A percentile compares a stretch with the other conserved stretches of the same genome.
Conservation (phyloP, 148 eudicot genomes). For the Rhododendron griersonianum region DNA sequence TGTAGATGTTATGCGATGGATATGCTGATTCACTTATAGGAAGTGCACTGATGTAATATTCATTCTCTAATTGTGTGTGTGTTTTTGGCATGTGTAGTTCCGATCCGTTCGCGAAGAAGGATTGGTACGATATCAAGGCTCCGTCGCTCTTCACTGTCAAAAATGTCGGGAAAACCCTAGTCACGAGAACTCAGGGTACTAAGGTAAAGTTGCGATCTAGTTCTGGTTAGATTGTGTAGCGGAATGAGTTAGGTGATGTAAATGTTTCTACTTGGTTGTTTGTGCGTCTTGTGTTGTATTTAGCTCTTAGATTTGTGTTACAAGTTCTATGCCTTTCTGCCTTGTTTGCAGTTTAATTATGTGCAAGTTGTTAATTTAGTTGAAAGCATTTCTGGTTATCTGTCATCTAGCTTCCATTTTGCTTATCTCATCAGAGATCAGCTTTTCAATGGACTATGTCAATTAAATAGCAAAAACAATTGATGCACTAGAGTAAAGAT, state of each 20-base stretch:
- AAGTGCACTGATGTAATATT: neutral
- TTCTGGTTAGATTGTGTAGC: too few relatives aligned
- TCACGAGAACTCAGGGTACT: conserved; percentile 65
- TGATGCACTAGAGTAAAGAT: neutral
- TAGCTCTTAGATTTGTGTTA: neutral
- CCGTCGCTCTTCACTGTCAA: conserved; percentile 41
- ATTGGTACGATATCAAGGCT: conserved; percentile 78
- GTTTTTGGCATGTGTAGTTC: conserved; percentile 13
- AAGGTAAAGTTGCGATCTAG: conserved; percentile 27
- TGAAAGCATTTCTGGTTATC: neutral
- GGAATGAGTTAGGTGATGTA: neutral
- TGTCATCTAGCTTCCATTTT: neutral
- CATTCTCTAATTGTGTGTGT: neutral
- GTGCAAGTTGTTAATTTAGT: neutral
- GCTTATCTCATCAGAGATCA: neutral
- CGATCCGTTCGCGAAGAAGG: conserved; percentile 73
- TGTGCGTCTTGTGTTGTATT: neutral
- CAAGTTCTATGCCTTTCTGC: neutral
- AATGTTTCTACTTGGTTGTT: neutral
- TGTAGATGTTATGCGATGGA: neutral
- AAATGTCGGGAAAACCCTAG: conserved; percentile 55
- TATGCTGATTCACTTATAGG: neutral
- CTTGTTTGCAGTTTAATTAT: neutral
- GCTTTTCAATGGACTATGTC: neutral
- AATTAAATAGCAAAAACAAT: neutral